Evolutionary conservation across 192 early-diverging fungal genomes (phyloP), one percentile per base, ranked within the genome.

Genomic region (Lobosporangium transversale): DNA sequence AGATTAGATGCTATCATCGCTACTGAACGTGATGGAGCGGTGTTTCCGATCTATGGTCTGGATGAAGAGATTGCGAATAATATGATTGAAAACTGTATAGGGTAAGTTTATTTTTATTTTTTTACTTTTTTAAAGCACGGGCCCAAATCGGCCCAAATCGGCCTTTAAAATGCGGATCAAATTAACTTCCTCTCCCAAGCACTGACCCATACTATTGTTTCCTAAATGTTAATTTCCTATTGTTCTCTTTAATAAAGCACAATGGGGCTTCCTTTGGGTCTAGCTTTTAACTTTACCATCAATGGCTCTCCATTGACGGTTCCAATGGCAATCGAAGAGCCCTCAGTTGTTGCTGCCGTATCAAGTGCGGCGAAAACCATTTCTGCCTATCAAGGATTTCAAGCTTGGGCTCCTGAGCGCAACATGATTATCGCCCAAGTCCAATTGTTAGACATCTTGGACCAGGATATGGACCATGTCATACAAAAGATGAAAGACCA

Each of bases 241-340:
- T 33, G 10, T 53, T 32, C n/a, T 15, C 7, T 18, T 18, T 17
- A 17, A 30, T 21, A 7, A 61, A 90, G 89, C 36, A 91, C 87
- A 8, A 61, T 91, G 66, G 91, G 89, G 40, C 52, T 93, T 8
- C 91, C 91, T 4, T 70, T 93, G 27, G 91, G 91, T 12, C 73
- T 93, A 17, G 91, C 88, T 0, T 80, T 93, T 27, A 93, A 93
- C 80, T 90, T 92, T 47, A 79, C 81, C 43, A 91, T 93, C 73
- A 89, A 93, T 66, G 85, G 73, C 6, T 67, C 63, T 5, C 79
- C 89, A 4, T 56, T 79, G 9, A 86, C 90, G 10, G 83, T 91
- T 33, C 91, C 91, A 10, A 92, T 93, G 91, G 89, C 87, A 15
- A 86, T 93, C 14, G 91, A 93, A 66, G 91, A 93, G 62, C 90